Evolutionary conservation across 768 basidiomycete species (phyloP), one percentile per base, ranked within the genome.

Genomic region (Tylopilus plumbeoviolaceoides): DNA sequence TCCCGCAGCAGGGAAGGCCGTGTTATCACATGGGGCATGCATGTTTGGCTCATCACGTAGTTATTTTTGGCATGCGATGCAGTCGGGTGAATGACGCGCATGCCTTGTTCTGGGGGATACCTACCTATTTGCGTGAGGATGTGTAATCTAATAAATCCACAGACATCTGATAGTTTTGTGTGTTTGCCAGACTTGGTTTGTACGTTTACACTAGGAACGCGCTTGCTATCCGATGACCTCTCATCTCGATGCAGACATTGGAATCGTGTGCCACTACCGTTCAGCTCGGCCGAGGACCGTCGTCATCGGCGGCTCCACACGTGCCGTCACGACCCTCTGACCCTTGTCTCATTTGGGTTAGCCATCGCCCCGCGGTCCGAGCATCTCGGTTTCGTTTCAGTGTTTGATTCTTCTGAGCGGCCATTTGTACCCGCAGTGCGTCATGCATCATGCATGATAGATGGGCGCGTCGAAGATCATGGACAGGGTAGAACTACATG

Each of bases 41-140:
- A 15, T 47, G 38, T 53, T 48, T 62, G 28, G 45, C 39, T 47
- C 30, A 31, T 48, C 47, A 40, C 41, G 43, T 35, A 23, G 23
- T 59, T 55, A 30, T 30, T 67, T 61, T 65, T 47, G 42, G 54
- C 21, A 47, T 56, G 47, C 42, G 51, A 55, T 47, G 36, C 54
- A 61, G 64, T 62, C 55, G 55, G 42, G 43, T 42, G 38, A 27
- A 30, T 30, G 10, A 30, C 4, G 28, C 28, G 27, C 39, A 40
- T 23, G 43, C 43, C 23, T 36, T 33, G n/a, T 53, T n/a, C 47
- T 33, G 44, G 49, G 35, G 35, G 50, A 27, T 45, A 52, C 54
- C 57, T 59, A 48, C 57, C 44, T 55, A 62, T 62, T 57, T 48
- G 54, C 36, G 50, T 55, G 62, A 54, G 59, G 53, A 44, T 51